Evolutionary conservation across 179 eudicot species (phyloP), one percentile per base, ranked within the genome.

Genomic region (Silene coronaria): DNA sequence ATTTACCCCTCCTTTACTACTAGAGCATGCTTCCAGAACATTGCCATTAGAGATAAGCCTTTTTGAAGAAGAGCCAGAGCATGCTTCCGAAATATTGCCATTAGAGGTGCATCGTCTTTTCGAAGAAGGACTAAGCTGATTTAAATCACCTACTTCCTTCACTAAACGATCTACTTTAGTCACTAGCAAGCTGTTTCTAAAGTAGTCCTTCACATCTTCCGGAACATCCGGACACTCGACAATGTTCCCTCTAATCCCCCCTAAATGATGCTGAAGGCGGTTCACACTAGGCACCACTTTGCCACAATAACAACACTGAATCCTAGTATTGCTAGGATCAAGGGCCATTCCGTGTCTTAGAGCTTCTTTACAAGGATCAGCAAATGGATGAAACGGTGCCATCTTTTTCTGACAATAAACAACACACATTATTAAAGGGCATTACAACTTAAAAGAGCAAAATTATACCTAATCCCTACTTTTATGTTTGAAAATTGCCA

Each of bases 231-330:
- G 53, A 78, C 96, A 89, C 72, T 78, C 86, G 9, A 14, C 16
- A 51, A 78, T 81, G 67, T 86, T 81, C 51, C 84, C 87, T 55
- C 79, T 77, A 16, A 80, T 67, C n/a, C 88, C 83, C 11, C 83
- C 90, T 68, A 90, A 84, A 72, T 89, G 93, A 77, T 71, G 77
- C 73, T 82, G 83, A 63, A 90, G 85, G 71, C 86, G 84, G 70
- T 61, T 77, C 67, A 83, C 85, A 14, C 90, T 86, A 46, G 85
- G 74, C 36, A 89, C 80, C 22, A 76, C 66, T 73, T 82, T 85
- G 14, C 82, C 86, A 82, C 96, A 89, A 30, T 87, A 82, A 59
- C 77, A 78, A 75, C 93, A 90, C 32, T 83, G 81, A 11, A 86
- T 80, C 77, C 72, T 84, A 34, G 58, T 80, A 71, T 81, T 83